These are phyloP conservation scores for Ganoderma sinense DNA, from an alignment of 1,284 basidiomycete genomes.

Conservation along the genomic window DNA sequence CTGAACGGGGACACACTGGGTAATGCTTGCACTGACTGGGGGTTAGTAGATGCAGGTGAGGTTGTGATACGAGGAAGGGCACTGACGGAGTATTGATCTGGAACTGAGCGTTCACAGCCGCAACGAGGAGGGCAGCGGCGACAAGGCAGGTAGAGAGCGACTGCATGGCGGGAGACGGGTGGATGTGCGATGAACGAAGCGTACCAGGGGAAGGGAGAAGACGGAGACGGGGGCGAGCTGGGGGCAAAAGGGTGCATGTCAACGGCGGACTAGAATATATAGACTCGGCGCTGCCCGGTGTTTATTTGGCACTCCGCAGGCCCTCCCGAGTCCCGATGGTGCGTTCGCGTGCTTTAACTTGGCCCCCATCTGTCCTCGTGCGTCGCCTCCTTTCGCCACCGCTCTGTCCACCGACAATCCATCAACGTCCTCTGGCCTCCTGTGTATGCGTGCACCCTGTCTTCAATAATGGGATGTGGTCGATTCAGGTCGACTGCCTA, in stretches of 20 bases:
- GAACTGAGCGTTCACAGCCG: slow-evolving; percentile 35
- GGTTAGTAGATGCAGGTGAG: not conserved
- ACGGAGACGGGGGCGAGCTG: slow-evolving; percentile 19
- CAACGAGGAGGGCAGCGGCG: slow-evolving; percentile 33
- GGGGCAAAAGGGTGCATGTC: slow-evolving; percentile 22
- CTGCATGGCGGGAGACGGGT: slow-evolving; percentile 34
- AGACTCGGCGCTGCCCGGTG: slow-evolving; percentile 30
- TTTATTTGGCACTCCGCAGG: slow-evolving; percentile 33
- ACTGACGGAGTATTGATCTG: slow-evolving; percentile 43
- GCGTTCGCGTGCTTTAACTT: slow-evolving; percentile 5
- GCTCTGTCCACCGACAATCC: not conserved
- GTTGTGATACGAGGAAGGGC: not conserved
- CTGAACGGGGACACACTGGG: slow-evolving; percentile 38
- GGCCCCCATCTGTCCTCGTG: slow-evolving; percentile 3
- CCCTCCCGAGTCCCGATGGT: slow-evolving; percentile 12
- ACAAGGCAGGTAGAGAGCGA: slow-evolving; percentile 34
- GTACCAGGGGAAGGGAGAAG: slow-evolving; percentile 28
- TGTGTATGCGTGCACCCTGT: not conserved
- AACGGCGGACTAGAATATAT: slow-evolving; percentile 25
- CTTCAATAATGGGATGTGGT: not conserved
- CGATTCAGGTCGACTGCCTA: not conserved
- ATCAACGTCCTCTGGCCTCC: not conserved
- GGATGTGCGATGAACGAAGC: slow-evolving; percentile 26
- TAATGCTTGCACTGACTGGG: slow-evolving; percentile 28
- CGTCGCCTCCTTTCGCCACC: not conserved